Evolutionary conservation across 2,329 filamentous ascomycete species (phyloP).

Genomic region (Ceratocystis lukuohia): DNA sequence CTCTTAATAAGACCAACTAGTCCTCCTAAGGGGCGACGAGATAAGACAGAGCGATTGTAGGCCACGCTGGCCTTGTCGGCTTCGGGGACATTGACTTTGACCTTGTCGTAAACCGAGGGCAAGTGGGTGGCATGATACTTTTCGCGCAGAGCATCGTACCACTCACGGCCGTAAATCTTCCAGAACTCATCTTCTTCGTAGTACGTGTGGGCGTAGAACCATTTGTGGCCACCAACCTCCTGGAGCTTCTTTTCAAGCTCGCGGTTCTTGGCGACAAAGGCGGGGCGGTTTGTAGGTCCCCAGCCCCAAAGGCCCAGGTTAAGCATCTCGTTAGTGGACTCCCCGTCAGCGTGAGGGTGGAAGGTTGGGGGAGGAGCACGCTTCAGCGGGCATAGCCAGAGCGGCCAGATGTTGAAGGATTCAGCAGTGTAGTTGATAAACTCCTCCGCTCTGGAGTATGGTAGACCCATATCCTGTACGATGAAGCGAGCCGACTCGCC

Average conservation of each 20-base stretch:
- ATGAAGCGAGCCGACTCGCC: conserved; percentile 52
- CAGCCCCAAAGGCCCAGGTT: conserved; percentile 71
- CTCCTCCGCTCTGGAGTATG: conserved; percentile 37
- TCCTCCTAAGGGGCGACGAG: conserved; percentile 42
- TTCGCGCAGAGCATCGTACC: conserved; percentile 48
- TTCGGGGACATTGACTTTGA: conserved; percentile 40
- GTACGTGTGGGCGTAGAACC: conserved; percentile 77
- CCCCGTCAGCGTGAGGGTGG: conserved; percentile 33
- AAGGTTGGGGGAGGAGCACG: conserved; percentile 38
- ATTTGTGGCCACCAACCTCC: conserved; percentile 65
- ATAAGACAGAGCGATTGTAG: conserved; percentile 34
- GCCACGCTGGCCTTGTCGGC: conserved; percentile 30
- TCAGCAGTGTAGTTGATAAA: conserved; percentile 43
- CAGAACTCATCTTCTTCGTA: conserved; percentile 63
- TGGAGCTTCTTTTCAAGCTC: conserved; percentile 55
- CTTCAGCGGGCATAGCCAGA: conserved; percentile 46
- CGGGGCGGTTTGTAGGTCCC: conserved; percentile 41
- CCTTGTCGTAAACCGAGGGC: conserved; percentile 59
- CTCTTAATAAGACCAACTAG: conserved; percentile 46
- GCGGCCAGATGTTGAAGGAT: conserved; percentile 42
- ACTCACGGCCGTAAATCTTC: conserved; percentile 43
- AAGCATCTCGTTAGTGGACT: conserved; percentile 32
- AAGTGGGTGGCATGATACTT: conserved; percentile 51
- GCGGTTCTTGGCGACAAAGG: conserved; percentile 58
- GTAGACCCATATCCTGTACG: conserved; percentile 53